Base-by-base conservation (phyloP, 2,329 filamentous ascomycete species). In the Rutstroemia sp. region DNA sequence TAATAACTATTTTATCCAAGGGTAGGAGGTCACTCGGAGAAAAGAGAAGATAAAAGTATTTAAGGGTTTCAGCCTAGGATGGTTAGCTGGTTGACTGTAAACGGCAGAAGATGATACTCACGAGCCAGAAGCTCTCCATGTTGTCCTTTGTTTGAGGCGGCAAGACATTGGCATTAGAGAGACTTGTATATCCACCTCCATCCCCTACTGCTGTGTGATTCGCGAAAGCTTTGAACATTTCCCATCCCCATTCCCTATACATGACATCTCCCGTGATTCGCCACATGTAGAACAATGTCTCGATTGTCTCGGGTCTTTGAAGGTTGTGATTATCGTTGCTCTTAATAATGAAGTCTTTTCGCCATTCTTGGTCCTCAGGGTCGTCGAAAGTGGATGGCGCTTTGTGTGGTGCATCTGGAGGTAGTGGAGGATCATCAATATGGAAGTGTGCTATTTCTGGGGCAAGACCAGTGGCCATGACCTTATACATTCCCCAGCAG, bases 101-200 rank as follows among this genome's bases (percentile, higher is more conserved):
- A 7, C n/a, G 18, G 30, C 8, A 23, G 19, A 46, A 14, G 8
- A 45, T 38, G 27, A 39, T 52, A 76, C 86, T 75, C 74, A 90
- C 87, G 77, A 99, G 81, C 94, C 94, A 99, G 74, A 97, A 97
- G 70, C 90, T 95, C 75, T 99, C 94, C 92, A 99, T 96, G 65
- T 97, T 97, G 72, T 99, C 92, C 59, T 83, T 79, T 47, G 77
- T 75, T 14, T 76, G 71, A 0, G 90, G 83, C 19, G 92, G 91
- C 9, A 94, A 73, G 5, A 73, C 72, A 62, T 86, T 85, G 25
- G 91, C 92, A 68, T 95, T 83, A 18, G 79, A 79, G 59, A 97
- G 77, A 62, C 87, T 92, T 1, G 89, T 90, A 69, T 95, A 97
- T 0, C 91, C 91, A 41, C 85, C 85, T 39, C 84, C 83, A 41